Conservation (phyloP, 106 monocot species). For the Allium cepa region DNA sequence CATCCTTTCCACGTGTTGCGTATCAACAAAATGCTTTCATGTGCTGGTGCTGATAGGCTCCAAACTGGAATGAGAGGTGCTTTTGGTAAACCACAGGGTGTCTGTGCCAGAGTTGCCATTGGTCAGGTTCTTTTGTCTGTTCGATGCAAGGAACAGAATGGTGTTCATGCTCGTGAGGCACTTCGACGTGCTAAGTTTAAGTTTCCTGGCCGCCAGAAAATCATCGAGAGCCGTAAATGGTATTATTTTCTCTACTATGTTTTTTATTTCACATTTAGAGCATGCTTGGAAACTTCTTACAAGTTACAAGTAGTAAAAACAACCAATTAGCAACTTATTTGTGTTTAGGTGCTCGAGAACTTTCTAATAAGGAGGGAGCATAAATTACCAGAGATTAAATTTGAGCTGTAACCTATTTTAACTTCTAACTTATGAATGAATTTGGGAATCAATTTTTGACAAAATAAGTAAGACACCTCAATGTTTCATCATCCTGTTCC, state of each 20-base stretch:
- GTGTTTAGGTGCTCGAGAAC: no score
- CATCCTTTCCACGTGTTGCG: constrained; percentile 87
- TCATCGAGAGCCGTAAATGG: constrained; percentile 24
- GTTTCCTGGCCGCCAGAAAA: constrained; percentile 52
- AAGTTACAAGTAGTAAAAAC: no score
- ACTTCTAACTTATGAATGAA: no score
- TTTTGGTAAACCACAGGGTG: constrained; percentile 79
- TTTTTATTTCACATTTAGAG: no score
- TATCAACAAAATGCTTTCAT: constrained; percentile 94
- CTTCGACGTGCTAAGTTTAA: constrained; percentile 51
- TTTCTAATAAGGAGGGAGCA: no score
- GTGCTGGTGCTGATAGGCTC: constrained; percentile 94
- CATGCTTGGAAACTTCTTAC: no score
- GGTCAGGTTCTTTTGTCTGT: constrained; percentile 53
- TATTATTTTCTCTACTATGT: background rate
- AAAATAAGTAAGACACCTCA: no score
- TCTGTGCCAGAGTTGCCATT: constrained; percentile 69
- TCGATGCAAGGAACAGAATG: constrained; percentile 51
- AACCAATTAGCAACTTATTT: no score
- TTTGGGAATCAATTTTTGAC: no score
- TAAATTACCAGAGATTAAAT: no score
- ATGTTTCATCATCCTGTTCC: no score
- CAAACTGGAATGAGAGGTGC: constrained; percentile 93
- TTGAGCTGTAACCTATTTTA: no score
- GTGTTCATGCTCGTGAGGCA: constrained; percentile 40